Base-by-base conservation (phyloP, 1,284 basidiomycete species). In the Ceratobasidium sp. region DNA sequence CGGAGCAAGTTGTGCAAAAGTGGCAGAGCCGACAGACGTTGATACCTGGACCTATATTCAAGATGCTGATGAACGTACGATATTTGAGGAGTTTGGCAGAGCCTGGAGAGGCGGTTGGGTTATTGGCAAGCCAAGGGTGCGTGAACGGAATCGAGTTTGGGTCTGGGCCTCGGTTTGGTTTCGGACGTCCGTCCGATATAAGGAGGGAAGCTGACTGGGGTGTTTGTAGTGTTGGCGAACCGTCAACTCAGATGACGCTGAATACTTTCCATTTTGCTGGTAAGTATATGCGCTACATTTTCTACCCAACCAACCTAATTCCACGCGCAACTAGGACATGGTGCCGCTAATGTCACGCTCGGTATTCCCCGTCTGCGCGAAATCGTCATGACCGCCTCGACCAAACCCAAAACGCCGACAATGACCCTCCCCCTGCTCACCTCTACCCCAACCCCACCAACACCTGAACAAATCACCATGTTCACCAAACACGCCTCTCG, bases 241-340 rank as follows among this genome's bases (percentile, higher is more conserved):
- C 98, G 3, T 99, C 98, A 29, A 99, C 98, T 0, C 98, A 99
- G 82, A 99, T 99, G 98, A 99, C 98, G 37, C 85, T 99, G 78
- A 99, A 99, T 83, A 99, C 98, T 9, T 99, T 99, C 90, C 98
- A 99, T 86, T 98, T 99, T 82, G 96, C 96, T 77, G 95, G 93
- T 89, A 81, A 79, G 88, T 81, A 65, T 59, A 74, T 74, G 63
- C 62, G 56, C 66, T 2, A 8, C 22, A 65, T 39, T 78, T 31
- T 46, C n/a, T n/a, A 24, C 27, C 74, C 68, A 69, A 75, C 77
- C 65, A n/a, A n/a, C n/a, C 64, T 48, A 74, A 27, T 48, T 56
- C 64, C 58, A 66, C 59, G 8, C 56, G 75, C 74, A 48, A 51
- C 74, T 80, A 92, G 95, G 97, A 79, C 98, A 99, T 82, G 98